Evolutionary conservation across 2,329 filamentous ascomycete genomes (phyloP).

Genomic region (Lecanicillium sp.): DNA sequence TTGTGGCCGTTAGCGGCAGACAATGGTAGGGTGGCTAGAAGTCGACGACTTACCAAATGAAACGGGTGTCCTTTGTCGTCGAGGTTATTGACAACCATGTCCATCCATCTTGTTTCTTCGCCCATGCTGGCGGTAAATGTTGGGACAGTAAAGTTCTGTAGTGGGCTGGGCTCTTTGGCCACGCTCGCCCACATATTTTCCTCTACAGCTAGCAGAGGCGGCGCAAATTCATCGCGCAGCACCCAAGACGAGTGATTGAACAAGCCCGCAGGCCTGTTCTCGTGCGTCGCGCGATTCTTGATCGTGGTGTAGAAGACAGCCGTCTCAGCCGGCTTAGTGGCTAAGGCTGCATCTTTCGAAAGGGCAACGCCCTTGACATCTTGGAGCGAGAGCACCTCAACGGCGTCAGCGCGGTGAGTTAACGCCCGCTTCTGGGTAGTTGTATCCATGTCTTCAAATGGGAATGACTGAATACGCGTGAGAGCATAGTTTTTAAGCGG

Average conservation of each 20-base stretch:
- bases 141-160: conserved; percentile 17
- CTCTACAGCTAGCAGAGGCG: conserved; percentile 17
- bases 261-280: conserved; percentile 19
- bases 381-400: not conserved
- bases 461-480: conserved; percentile 16
- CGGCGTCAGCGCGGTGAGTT: not conserved
- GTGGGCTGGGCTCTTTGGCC: conserved; percentile 15
- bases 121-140: conserved; percentile 13
- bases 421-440: not conserved
- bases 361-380: conserved; percentile 2
- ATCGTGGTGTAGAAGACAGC: conserved; percentile 20
- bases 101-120: conserved; percentile 33
- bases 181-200: conserved; percentile 13
- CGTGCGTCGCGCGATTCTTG: conserved; percentile 17
- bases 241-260: conserved; percentile 21
- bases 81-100: conserved; percentile 43
- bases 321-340: conserved; percentile 4
- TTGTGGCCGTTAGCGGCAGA: conserved; percentile 2
- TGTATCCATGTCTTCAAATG: conserved; percentile 1
- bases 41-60: conserved; percentile 33
- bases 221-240: conserved; percentile 2
- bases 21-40: no score
- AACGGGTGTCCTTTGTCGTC: conserved; percentile 45
- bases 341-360: not conserved
- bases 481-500: conserved; percentile 19